These are phyloP conservation scores for Nectriaceae sp. DNA, from an alignment of 2,329 filamentous ascomycete species.

Conservation along the genomic window DNA sequence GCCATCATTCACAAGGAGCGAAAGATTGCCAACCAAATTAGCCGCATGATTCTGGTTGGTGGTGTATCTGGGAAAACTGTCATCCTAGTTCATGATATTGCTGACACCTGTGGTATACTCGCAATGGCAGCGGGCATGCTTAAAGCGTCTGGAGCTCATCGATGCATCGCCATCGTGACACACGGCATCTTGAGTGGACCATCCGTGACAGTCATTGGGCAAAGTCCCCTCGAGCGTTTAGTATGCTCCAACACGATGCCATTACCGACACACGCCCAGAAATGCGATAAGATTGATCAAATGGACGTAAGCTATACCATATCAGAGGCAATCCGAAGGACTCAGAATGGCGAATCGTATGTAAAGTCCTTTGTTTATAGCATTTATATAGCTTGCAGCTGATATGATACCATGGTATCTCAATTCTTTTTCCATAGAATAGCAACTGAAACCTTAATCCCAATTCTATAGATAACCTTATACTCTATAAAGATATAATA, in stretches of 20 bases:
- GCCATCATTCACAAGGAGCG: slow-evolving; percentile 96
- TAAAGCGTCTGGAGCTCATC: slow-evolving; percentile 78
- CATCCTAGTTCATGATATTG: slow-evolving; percentile 96
- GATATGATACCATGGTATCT: background rate
- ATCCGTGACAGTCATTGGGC: slow-evolving; percentile 4
- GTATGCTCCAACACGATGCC: slow-evolving; percentile 5
- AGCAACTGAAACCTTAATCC: background rate
- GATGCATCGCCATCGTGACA: slow-evolving; percentile 90
- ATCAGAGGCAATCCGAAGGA: slow-evolving; percentile 3
- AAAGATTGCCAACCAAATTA: slow-evolving; percentile 79
- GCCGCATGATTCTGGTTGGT: slow-evolving; percentile 86
- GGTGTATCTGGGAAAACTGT: slow-evolving; percentile 86
- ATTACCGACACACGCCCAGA: background rate
- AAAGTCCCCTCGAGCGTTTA: background rate
- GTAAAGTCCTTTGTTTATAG: background rate
- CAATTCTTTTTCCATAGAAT: background rate
- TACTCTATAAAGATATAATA: no score
- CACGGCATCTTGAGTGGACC: slow-evolving; percentile 81
- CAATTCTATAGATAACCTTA: no score
- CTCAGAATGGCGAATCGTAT: slow-evolving; percentile 3
- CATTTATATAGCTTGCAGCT: background rate
- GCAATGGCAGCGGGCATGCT: slow-evolving; percentile 84
- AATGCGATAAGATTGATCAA: background rate
- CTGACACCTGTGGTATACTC: slow-evolving; percentile 84
- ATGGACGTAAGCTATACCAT: slow-evolving; percentile 2